Base-by-base conservation (phyloP, 2,329 filamentous ascomycete species). In the Exophiala viscosa region DNA sequence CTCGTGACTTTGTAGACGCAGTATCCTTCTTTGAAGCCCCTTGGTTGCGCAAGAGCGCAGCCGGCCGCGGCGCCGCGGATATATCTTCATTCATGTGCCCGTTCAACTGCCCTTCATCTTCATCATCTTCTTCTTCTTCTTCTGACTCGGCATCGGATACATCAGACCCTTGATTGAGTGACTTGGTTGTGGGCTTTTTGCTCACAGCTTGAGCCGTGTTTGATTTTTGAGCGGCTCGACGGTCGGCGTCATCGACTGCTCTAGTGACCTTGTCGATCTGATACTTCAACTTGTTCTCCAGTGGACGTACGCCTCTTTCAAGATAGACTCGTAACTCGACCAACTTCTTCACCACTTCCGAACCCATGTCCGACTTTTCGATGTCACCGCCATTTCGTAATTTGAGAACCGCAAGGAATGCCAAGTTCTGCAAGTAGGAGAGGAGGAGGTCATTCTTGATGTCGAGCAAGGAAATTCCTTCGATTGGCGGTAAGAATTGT, bases 401-500 rank as follows among this genome's bases (percentile, higher is more conserved):
- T 65, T 95, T 92, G 34, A 95, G 72, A 1, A 96, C 75, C 40
- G 95, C 86, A 36, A 96, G 75, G 62, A 95, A 95, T 40, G 93
- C 88, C 3, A 97, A 82, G 65, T 96, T 95, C 65, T 99, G 92
- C 0, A 99, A 78, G 71, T 99, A 99, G 3, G 92, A 92, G 35
- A 99, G 84, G 14, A 99, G 84, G n/a, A 99, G 80, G 68, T 99
- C 93, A 72, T 95, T 97, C 75, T 99, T 99, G 60, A 89, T 84
- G 67, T 97, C 90, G 65, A 99, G 85, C 1, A 99, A 83, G 0
- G 93, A 96, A 53, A 99, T 93, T 66, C 93, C 92, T 64, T 96
- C 84, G 14, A 41, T 13, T 1, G 88, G 86, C n/a, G 88, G 82
- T 44, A 86, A 75, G 54, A 95, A 80, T 11, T 85, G 83, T 53